These are phyloP conservation scores for Pulveroboletus sp. DNA, from an alignment of 768 basidiomycete species.

Conservation along the genomic window DNA sequence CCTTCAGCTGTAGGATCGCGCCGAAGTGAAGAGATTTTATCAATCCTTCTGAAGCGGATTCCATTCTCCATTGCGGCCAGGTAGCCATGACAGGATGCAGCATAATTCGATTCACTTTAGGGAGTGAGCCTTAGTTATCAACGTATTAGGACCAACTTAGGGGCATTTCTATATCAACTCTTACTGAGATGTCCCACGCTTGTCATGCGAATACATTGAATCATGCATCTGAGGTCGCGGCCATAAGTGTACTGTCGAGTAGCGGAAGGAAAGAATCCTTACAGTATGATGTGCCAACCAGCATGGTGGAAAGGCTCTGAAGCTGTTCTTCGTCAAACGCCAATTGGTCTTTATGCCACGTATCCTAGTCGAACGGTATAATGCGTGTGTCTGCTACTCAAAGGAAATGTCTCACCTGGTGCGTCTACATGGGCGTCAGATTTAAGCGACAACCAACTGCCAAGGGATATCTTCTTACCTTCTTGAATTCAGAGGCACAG, in stretches of 20 bases:
- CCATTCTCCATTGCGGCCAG: too few relatives aligned
- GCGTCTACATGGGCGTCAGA: constrained; percentile 41
- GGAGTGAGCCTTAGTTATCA: too few relatives aligned
- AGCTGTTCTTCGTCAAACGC: constrained; percentile 88
- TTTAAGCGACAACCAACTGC: constrained; percentile 2
- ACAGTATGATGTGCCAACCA: constrained; percentile 90
- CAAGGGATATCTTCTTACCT: constrained; percentile 43
- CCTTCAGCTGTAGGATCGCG: constrained; percentile 3
- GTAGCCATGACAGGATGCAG: too few relatives aligned
- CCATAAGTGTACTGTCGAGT: constrained; percentile 12
- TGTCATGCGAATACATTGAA: constrained; percentile 6
- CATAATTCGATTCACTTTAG: too few relatives aligned
- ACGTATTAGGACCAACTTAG: too few relatives aligned
- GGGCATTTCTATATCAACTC: not conserved
- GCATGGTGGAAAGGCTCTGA: constrained; percentile 80
- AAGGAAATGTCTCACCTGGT: constrained; percentile 43
- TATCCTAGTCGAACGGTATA: constrained; percentile 53
- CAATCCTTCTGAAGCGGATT: constrained; percentile 14
- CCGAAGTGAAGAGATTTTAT: constrained; percentile 2
- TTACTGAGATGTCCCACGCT: not conserved
- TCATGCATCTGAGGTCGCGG: constrained; percentile 24
- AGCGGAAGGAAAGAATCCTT: constrained; percentile 29
- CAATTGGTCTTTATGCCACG: constrained; percentile 87
- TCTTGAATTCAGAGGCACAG: constrained; percentile 82
- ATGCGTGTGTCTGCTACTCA: constrained; percentile 2